Evolutionary conservation across 2,329 filamentous ascomycete species (phyloP).

Genomic region (Harringtonia aguacate): DNA sequence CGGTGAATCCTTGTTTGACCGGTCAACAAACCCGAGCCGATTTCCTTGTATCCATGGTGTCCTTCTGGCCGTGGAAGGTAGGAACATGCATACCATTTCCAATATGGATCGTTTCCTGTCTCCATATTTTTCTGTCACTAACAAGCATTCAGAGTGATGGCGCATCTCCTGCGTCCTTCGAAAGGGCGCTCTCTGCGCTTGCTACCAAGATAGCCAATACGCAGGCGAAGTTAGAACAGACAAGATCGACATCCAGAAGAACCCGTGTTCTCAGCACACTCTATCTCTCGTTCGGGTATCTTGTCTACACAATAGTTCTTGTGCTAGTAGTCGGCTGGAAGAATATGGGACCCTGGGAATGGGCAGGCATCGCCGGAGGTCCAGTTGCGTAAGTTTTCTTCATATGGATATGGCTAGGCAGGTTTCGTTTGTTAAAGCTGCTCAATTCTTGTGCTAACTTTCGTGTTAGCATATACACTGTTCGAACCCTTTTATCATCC

Average conservation of each 20-base stretch:
- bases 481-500: slow-evolving; percentile 53
- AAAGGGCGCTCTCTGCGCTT: slow-evolving; percentile 76
- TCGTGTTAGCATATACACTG: slow-evolving; percentile 59
- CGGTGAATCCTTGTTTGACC: no score
- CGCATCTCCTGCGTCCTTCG: slow-evolving; percentile 81
- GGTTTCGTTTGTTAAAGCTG: neutral
- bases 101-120: neutral
- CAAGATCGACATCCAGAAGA: slow-evolving; percentile 63
- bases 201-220: slow-evolving; percentile 72
- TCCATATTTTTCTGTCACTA: neutral
- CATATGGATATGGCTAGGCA: no score
- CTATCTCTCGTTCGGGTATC: slow-evolving; percentile 83
- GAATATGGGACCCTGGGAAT: slow-evolving; percentile 67
- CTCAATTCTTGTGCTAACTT: neutral
- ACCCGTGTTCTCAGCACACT: slow-evolving; percentile 80
- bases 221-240: slow-evolving; percentile 61
- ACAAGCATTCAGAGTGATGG: slow-evolving; percentile 51
- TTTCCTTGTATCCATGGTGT: slow-evolving; percentile 15
- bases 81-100: no score
- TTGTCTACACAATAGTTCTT: slow-evolving; percentile 74
- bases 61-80: slow-evolving; percentile 18
- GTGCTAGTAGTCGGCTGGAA: slow-evolving; percentile 76
- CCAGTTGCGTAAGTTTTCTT: slow-evolving; percentile 63
- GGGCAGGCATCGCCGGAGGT: slow-evolving; percentile 65
- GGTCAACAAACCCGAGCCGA: neutral